Percentiles rank a stretch among this genome's conserved stretches.
Evolutionary conservation across 1,284 basidiomycete genomes (phyloP).

Genomic region (Schizophyllum commune): DNA sequence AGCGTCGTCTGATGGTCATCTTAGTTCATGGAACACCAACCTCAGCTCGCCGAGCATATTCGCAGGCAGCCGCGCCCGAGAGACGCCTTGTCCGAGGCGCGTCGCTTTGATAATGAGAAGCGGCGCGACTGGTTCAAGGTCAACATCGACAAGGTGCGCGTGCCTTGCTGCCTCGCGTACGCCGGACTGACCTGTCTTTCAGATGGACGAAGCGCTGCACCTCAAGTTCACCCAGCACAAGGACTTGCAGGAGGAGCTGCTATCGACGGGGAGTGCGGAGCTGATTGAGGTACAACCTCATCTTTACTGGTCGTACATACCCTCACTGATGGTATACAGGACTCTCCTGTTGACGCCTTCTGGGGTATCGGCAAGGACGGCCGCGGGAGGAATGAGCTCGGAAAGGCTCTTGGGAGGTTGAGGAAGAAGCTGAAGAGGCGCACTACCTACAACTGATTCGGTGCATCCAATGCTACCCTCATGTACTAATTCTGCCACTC

Average conservation of each 20-base stretch:
- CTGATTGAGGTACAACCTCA: slow-evolving; percentile 14
- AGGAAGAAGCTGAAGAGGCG: slow-evolving; percentile 6
- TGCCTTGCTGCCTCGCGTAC: not conserved
- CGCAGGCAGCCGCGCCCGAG: slow-evolving; percentile 3
- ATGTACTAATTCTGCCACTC: too few species aligned
- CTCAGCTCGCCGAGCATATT: slow-evolving; percentile 10
- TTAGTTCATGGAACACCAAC: slow-evolving; percentile 8
- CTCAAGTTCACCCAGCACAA: slow-evolving; percentile 17
- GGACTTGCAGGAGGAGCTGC: slow-evolving; percentile 11
- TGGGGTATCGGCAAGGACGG: slow-evolving; percentile 13
- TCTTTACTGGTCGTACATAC: not conserved
- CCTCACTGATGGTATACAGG: not conserved
- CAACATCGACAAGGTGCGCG: slow-evolving; percentile 9
- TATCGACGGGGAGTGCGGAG: slow-evolving; percentile 13
- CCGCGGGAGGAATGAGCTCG: slow-evolving; percentile 11
- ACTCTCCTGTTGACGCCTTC: slow-evolving; percentile 11
- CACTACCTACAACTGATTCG: not conserved
- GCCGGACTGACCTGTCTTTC: not conserved
- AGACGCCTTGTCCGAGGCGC: slow-evolving; percentile 6
- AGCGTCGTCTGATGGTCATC: not conserved
- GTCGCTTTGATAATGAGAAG: slow-evolving; percentile 1
- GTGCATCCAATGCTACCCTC: too few species aligned
- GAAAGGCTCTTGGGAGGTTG: slow-evolving; percentile 10
- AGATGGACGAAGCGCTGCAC: slow-evolving; percentile 17
- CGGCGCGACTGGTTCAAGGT: slow-evolving; percentile 12